Base-by-base conservation (phyloP, 495 filamentous ascomycete genomes). In the Diplogelasinospora grovesii region DNA sequence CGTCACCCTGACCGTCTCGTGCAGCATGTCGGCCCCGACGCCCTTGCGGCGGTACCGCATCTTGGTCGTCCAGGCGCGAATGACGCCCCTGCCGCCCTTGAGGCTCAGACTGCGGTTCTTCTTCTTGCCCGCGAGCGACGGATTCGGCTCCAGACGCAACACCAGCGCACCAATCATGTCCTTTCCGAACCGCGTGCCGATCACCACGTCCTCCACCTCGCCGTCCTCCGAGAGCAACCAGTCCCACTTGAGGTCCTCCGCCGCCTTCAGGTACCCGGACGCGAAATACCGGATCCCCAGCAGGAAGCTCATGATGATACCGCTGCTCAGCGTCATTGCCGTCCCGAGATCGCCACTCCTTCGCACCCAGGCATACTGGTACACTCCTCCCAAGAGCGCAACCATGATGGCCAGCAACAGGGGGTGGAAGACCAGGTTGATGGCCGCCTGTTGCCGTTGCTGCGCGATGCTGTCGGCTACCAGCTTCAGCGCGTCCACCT, bases 1-100 rank as follows among this genome's bases (percentile, higher is more conserved):
- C 36, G 74, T 75, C 31, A 82, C 41, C 41, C 59, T 62, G 1
- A 85, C 77, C 3, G 78, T 82, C 46, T 80, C 75, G 39, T 81
- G 72, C 38, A 93, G 60, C 55, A 95, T 61, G 18, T 73, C 79
- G 11, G 52, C 63, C 3, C 86, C 88, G 6, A 93, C 60, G 0
- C 86, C 86, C 37, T 68, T 68, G 4, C 74, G 63, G 9, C 88
- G 70, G 56, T 85, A 89, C 47, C 59, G 65, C 43, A 77, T 45
- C 54, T 72, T 68, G 0, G 87, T 82, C 3, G 86, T 85, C 84
- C 86, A 89, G 1, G 82, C 86, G 16, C 81, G 67, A 32, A 90
- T 79, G 13, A 84, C 60, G 3, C 68, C 73, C 36, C 60, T 56
- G 20, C 68, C 75, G 8, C 65, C 75, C 25, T 48, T 53, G 14